phyloP scores from a whole-genome alignment of 1,139 yeast genomes.

The Hyphopichia pseudoburtonii region DNA sequence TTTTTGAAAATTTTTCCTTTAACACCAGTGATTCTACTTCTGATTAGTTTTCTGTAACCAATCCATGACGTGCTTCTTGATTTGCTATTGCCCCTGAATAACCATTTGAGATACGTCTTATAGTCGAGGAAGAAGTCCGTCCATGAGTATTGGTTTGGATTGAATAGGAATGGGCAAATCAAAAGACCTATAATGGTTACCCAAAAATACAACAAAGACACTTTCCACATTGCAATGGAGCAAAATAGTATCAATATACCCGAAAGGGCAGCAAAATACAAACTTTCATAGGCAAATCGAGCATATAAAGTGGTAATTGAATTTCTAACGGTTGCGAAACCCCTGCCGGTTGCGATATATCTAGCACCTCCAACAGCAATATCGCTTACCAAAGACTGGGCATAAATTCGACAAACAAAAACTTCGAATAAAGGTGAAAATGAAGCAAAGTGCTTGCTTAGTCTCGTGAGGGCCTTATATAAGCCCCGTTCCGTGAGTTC shows the following conservation, averaged over 20 bases:
- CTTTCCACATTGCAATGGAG: slow-evolving; percentile 49
- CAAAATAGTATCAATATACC: slow-evolving; percentile 42
- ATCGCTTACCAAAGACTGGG: slow-evolving; percentile 49
- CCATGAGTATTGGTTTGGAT: slow-evolving; percentile 52
- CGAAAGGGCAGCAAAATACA: slow-evolving; percentile 42
- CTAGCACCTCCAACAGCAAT: slow-evolving; percentile 53
- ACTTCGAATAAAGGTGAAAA: slow-evolving; percentile 55
- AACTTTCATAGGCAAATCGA: slow-evolving; percentile 47
- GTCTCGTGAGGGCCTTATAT: slow-evolving; percentile 42
- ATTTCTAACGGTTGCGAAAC: slow-evolving; percentile 50
- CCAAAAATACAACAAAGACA: slow-evolving; percentile 50
- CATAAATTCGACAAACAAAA: slow-evolving; percentile 52
- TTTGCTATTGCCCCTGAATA: slow-evolving; percentile 42
- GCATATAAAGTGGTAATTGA: slow-evolving; percentile 46
- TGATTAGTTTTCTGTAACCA: slow-evolving; percentile 25
- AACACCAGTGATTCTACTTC: slow-evolving; percentile 47
- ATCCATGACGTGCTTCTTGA: slow-evolving; percentile 30
- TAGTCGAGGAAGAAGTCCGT: slow-evolving; percentile 53
- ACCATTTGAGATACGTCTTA: slow-evolving; percentile 41
- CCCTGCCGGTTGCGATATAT: slow-evolving; percentile 57
- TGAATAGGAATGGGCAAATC: slow-evolving; percentile 50
- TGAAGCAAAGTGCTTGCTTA: slow-evolving; percentile 48
- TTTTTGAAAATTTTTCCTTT: slow-evolving; percentile 26
- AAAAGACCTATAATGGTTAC: slow-evolving; percentile 43
- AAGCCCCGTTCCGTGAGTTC: slow-evolving; percentile 53